phyloP scores from a whole-genome alignment of 352 stramenopile species.

The Pythium vanterpoolii region DNA sequence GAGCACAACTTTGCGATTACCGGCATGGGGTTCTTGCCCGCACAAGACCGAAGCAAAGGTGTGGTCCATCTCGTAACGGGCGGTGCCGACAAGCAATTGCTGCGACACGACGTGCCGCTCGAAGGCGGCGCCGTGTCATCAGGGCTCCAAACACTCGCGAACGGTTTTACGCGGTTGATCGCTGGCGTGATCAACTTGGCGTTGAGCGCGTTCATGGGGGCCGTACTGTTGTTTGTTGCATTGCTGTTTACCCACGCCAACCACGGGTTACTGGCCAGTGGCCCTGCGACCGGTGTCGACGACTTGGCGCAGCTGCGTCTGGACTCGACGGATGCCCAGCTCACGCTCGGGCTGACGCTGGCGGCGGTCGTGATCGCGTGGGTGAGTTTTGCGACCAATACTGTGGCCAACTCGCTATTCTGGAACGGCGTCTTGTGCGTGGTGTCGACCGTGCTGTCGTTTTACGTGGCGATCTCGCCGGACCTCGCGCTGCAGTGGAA shows the following conservation, averaged over 20 bases:
- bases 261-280: constrained; percentile 43
- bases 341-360: constrained; percentile 36
- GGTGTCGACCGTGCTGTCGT: constrained; percentile 42
- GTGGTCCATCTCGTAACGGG: constrained; percentile 60
- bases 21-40: constrained; percentile 65
- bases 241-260: constrained; percentile 77
- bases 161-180: constrained; percentile 30
- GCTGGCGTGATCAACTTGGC: constrained; percentile 36
- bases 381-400: constrained; percentile 32
- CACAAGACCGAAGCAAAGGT: constrained; percentile 30
- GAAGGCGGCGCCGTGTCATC: constrained; percentile 56
- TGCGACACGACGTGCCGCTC: constrained; percentile 61
- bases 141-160: constrained; percentile 30
- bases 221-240: constrained; percentile 61
- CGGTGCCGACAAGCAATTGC: constrained; percentile 69
- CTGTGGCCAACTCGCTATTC: constrained; percentile 55
- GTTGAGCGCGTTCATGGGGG: constrained; percentile 45
- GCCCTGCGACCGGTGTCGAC: constrained; percentile 52
- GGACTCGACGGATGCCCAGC: constrained; percentile 48
- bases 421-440: constrained; percentile 68
- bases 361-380: constrained; percentile 38
- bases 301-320: constrained; percentile 51
- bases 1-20: constrained; percentile 84
- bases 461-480: constrained; percentile 62
- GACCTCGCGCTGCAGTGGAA: constrained; percentile 61